Conservation (phyloP, 1,284 basidiomycete genomes). For the Ceratobasidium sp. region DNA sequence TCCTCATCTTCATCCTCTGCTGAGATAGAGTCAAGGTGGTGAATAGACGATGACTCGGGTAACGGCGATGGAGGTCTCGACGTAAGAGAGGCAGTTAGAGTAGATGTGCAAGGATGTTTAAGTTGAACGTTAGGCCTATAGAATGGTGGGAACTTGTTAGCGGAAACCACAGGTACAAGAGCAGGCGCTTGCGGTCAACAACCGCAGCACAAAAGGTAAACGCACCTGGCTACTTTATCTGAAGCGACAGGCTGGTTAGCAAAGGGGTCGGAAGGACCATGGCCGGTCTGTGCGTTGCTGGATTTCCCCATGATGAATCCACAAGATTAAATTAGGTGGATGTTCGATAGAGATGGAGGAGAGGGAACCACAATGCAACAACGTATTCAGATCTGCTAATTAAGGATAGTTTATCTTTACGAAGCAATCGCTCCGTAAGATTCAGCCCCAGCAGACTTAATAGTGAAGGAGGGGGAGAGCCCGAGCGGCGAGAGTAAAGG, state of each 20-base stretch:
- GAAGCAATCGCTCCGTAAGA: neutral
- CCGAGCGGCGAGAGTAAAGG: neutral
- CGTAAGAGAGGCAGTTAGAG: constrained; percentile 5
- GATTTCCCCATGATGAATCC: constrained; percentile 6
- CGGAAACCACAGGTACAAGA: neutral
- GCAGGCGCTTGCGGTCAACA: neutral
- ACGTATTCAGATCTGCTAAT: too few species aligned
- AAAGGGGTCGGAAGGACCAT: neutral
- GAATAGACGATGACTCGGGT: neutral
- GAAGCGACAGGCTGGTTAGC: neutral
- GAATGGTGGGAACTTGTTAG: neutral
- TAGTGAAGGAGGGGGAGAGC: neutral
- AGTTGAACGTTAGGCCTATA: neutral
- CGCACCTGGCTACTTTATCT: neutral
- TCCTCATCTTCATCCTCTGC: neutral
- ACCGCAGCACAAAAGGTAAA: neutral
- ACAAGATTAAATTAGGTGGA: neutral
- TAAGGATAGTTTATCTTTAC: neutral
- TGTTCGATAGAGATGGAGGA: neutral
- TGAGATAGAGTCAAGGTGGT: neutral
- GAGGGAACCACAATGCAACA: neutral
- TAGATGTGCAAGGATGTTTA: neutral
- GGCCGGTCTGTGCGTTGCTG: constrained; percentile 7
- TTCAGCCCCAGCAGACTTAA: neutral
- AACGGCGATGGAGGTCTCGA: constrained; percentile 5